Evolutionary conservation across 169 alveolate genomes (phyloP).

Genomic region (Cryptosporidium ubiquitum): DNA sequence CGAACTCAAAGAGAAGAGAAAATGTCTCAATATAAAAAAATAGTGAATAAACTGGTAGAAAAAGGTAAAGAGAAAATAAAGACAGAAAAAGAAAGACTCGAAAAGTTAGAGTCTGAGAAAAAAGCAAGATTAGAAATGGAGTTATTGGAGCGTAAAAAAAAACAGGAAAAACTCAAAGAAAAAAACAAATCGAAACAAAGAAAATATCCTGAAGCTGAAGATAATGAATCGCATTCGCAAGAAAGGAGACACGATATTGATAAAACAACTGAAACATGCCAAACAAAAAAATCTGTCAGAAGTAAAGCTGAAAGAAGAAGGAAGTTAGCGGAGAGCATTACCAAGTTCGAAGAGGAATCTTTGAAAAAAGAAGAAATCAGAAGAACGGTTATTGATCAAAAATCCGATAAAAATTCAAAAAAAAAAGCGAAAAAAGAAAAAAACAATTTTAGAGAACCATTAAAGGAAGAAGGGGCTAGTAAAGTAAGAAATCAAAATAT

Average conservation of each 20-base stretch:
- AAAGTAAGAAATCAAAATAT: background rate
- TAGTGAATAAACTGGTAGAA: background rate
- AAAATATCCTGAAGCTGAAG: background rate
- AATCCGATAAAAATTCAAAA: background rate
- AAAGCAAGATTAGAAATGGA: background rate
- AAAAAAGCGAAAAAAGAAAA: background rate
- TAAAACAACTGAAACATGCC: background rate
- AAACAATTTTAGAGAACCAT: background rate
- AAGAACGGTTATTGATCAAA: background rate
- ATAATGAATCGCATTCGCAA: background rate
- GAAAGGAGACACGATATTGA: background rate
- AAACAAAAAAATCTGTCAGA: background rate
- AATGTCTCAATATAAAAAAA: background rate
- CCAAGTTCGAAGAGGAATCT: background rate
- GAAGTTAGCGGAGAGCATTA: background rate
- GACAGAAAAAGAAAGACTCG: background rate
- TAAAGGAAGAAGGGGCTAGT: background rate
- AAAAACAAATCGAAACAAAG: background rate
- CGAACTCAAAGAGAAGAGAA: background rate
- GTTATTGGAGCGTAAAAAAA: background rate
- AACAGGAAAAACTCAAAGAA: background rate
- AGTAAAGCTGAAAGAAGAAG: slow-evolving; percentile 7
- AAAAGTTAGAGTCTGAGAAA: background rate
- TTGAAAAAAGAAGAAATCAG: background rate
- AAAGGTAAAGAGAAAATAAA: background rate